Evolutionary conservation across 306 rosid species (phyloP), one percentile per base, ranked within the genome.

Genomic region (Cucurbita moschata): DNA sequence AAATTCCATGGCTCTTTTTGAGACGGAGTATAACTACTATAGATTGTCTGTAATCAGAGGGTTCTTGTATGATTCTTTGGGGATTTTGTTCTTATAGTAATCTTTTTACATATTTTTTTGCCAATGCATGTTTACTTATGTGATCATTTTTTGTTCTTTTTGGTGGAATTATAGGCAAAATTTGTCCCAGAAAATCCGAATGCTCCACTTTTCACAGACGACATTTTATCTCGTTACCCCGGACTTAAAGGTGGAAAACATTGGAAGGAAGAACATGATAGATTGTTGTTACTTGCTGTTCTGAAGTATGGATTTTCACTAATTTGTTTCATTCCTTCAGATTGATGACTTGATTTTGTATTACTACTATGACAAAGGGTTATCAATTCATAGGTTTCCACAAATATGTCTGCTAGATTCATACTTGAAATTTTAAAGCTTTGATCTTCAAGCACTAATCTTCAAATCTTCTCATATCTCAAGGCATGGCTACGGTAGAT

Each of bases 401-500:
- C 13, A 23, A 67, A 46, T 35, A 39, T 66, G 55, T 63, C 47
- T 38, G 47, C 15, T 19, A 67, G 19, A 26, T 43, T 66, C 12
- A 6, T 44, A 19, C 51, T 21, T 2, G n/a, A 12, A 44, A 67
- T 11, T 8, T 47, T 51, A 68, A 68, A 47, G 14, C 15, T 67
- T 67, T 46, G 40, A 68, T 68, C 55, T 68, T 56, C 13, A 11
- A 55, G 7, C 49, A 65, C 75, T 79, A 40, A 75, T 62, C n/a
- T 44, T 77, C 57, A 74, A 40, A 18, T 78, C 54, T 55, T 76
- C 35, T 30, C 59, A 63, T 68, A 72, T 42, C 75, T 37, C 12
- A 69, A 94, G 99, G 88, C 99, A 94, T 75, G 99, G 99, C 53
- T 94, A 94, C 78, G 99, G 99, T 79, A 88, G 95, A 88, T 94